Evolutionary conservation across 805 yeast genomes (phyloP).

Genomic region (Barnettozyma botsteinii): DNA sequence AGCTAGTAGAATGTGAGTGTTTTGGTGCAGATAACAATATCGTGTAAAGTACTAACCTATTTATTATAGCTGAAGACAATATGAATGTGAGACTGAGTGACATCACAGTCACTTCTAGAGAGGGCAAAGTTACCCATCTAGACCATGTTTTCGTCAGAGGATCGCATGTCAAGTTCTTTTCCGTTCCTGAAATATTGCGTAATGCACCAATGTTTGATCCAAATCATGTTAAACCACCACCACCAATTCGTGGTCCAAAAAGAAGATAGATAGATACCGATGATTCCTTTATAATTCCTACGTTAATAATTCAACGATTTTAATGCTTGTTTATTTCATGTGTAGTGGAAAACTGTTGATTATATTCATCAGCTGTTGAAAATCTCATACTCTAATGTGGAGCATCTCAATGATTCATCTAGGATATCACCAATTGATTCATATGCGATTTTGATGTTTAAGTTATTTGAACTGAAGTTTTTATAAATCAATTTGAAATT

Average conservation of each 20-base stretch:
- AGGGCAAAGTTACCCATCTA: conserved; percentile 70
- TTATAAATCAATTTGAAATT: conserved; percentile 22
- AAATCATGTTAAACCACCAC: conserved; percentile 56
- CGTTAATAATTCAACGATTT: too few species aligned
- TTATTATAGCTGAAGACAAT: conserved; percentile 57
- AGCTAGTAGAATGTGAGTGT: conserved; percentile 57
- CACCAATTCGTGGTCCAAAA: conserved; percentile 62
- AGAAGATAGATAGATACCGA: conserved; percentile 22
- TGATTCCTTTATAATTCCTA: too few species aligned
- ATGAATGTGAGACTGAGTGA: conserved; percentile 88
- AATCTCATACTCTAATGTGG: conserved; percentile 20
- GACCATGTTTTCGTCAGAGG: conserved; percentile 90
- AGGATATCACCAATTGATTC: conserved; percentile 14
- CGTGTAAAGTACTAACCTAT: conserved; percentile 10
- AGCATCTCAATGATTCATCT: conserved; percentile 15
- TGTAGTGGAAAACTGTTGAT: neutral
- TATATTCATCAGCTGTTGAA: conserved; percentile 12
- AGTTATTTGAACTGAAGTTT: conserved; percentile 7
- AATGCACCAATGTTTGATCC: conserved; percentile 85
- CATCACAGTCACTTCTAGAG: conserved; percentile 69
- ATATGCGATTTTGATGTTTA: conserved; percentile 10
- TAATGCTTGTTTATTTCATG: too few species aligned
- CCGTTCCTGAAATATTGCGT: conserved; percentile 80
- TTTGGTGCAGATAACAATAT: conserved; percentile 1
- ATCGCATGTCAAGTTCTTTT: conserved; percentile 76